Evolutionary conservation across 805 yeast genomes (phyloP).

Genomic region (Wickerhamomyces silvicola): DNA sequence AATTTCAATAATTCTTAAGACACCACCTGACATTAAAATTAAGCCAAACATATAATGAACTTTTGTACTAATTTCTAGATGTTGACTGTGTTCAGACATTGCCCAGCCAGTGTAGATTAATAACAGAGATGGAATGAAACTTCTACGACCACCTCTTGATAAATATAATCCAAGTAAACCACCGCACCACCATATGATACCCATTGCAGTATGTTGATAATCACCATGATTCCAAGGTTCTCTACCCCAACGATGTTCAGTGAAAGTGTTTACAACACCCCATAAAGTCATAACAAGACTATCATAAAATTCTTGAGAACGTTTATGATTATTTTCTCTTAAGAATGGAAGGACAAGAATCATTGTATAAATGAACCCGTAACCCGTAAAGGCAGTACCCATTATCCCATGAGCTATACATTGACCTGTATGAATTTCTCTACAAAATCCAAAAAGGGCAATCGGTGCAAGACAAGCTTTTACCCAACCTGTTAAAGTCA

Average conservation of each 20-base stretch:
- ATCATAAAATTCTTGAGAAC: constrained; percentile 83
- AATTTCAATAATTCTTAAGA: constrained; percentile 70
- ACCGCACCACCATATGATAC: constrained; percentile 94
- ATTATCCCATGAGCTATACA: constrained; percentile 96
- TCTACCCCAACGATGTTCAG: constrained; percentile 92
- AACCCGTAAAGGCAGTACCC: constrained; percentile 83
- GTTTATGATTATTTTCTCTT: constrained; percentile 40
- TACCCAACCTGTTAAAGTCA: constrained; percentile 65
- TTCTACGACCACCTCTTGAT: constrained; percentile 60
- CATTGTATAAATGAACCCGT: constrained; percentile 65
- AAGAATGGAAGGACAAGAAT: constrained; percentile 75
- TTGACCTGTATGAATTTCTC: constrained; percentile 80
- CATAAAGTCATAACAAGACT: constrained; percentile 73
- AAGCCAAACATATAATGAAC: constrained; percentile 86
- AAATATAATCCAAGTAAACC: constrained; percentile 81
- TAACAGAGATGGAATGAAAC: constrained; percentile 75
- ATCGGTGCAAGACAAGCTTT: constrained; percentile 76
- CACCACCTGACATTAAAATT: constrained; percentile 73
- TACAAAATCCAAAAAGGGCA: constrained; percentile 83
- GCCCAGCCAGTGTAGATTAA: constrained; percentile 89
- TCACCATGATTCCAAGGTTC: constrained; percentile 91
- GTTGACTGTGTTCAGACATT: constrained; percentile 86
- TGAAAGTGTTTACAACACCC: constrained; percentile 93
- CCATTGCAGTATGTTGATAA: constrained; percentile 94
- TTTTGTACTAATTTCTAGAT: constrained; percentile 69